Evolutionary conservation across 768 basidiomycete species (phyloP), one percentile per base, ranked within the genome.

Genomic region (Trametes cubensis): DNA sequence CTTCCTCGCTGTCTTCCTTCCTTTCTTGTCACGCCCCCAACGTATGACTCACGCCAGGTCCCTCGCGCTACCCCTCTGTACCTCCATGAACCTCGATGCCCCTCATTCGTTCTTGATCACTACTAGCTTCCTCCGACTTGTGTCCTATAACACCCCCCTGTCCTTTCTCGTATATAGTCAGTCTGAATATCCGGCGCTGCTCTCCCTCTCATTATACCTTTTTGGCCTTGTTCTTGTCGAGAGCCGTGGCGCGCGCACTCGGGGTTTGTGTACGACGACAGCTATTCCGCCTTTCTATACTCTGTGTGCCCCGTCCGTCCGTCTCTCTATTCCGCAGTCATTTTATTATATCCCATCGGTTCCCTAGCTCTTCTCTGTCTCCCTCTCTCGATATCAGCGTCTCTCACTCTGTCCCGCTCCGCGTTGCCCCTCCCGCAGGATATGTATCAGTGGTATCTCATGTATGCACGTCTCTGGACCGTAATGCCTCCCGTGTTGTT

Each of bases 381-480:
- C 39, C 45, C 50, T n/a, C n/a, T 17, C 38, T 46, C 28, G 34
- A 42, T 38, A 8, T 42, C 6, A 15, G 26, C 6, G 14, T n/a
- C 51, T 47, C 57, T 5, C n/a, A 17, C 20, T 42, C 40, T 13
- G 34, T 63, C 49, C 17, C 47, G 34, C 54, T 34, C 47, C 30
- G 25, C 51, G 44, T 52, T 38, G 30, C 45, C n/a, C 21, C 23
- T 48, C 54, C 38, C 45, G 20, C 63, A 64, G 63, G 63, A 64
- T 64, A 60, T 64, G 63, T 64, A 64, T 64, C 59, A 64, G 54
- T 64, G 63, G 58, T 64, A 60, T 57, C 58, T 60, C 59, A 64
- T 64, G 63, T 64, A 64, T 64, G 63, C 63, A 64, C 57, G 48
- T 55, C 58, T 34, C 58, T 55, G 57, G 62, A 63, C 58, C 58